A percentile compares a stretch with the other conserved stretches of the same genome.
Evolutionary conservation across 2,329 filamentous ascomycete species (phyloP).

Genomic region (Alternaria conjuncta): DNA sequence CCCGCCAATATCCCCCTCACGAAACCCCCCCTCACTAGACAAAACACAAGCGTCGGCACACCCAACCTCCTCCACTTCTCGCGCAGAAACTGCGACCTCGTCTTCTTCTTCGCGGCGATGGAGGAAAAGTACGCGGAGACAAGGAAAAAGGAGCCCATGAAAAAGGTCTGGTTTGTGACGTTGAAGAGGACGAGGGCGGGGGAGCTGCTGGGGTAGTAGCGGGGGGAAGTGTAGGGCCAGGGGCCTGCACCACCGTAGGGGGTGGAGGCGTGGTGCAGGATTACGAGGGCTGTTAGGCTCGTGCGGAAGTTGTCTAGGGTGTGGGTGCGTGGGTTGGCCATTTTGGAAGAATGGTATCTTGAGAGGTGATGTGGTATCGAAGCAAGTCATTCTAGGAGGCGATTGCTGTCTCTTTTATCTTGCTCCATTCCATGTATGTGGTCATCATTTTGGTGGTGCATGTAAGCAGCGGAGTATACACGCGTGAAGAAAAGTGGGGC

Average conservation of each 20-base stretch:
- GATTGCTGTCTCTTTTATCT: not conserved
- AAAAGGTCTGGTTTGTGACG: slow-evolving; percentile 27
- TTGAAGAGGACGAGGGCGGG: slow-evolving; percentile 17
- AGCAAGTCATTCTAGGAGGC: not conserved
- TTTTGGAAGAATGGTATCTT: not conserved
- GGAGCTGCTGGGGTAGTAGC: slow-evolving; percentile 3
- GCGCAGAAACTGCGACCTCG: not conserved
- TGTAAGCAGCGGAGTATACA: not conserved
- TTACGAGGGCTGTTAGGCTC: slow-evolving; percentile 25
- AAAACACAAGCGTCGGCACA: slow-evolving; percentile 20
- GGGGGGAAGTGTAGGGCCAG: slow-evolving; percentile 18
- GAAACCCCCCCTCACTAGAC: slow-evolving; percentile 5
- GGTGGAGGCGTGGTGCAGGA: slow-evolving; percentile 25
- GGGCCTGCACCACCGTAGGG: slow-evolving; percentile 26
- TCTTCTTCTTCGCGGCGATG: slow-evolving; percentile 7
- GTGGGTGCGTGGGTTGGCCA: slow-evolving; percentile 8
- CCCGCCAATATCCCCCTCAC: slow-evolving; percentile 1
- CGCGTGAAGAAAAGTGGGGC: slow-evolving; percentile 1
- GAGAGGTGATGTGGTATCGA: not conserved
- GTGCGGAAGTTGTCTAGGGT: slow-evolving; percentile 30
- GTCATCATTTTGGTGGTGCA: not conserved
- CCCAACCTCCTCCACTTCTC: slow-evolving; percentile 26
- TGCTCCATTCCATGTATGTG: not conserved
- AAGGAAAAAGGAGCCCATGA: slow-evolving; percentile 31
- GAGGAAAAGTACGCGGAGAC: slow-evolving; percentile 28